These are phyloP conservation scores for Phytophthora pinifolia DNA, from an alignment of 352 stramenopile species.

Conservation along the genomic window DNA sequence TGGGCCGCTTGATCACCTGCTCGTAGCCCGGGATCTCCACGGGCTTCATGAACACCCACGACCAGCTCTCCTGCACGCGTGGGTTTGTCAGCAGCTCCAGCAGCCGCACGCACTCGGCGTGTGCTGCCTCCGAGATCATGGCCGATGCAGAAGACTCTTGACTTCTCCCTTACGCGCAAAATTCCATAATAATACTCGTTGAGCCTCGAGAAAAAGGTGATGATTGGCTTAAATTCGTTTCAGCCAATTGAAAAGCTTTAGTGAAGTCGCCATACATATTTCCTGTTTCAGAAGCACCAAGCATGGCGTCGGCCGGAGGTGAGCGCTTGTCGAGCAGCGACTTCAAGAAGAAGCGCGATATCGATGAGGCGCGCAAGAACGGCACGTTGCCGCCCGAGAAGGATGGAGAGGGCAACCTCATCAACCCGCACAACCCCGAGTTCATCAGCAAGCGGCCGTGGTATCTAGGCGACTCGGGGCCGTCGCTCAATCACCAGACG, in stretches of 20 bases:
- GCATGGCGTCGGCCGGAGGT: constrained; percentile 60
- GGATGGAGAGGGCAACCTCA: constrained; percentile 94
- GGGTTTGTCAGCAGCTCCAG: constrained; percentile 80
- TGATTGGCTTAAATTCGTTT: constrained; percentile 13
- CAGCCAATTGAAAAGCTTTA: constrained; percentile 8
- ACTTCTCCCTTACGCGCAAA: constrained; percentile 1
- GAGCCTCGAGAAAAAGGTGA: background rate
- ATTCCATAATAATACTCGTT: constrained; percentile 14
- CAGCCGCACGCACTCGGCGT: constrained; percentile 80
- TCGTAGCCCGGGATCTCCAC: constrained; percentile 74
- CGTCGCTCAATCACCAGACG: constrained; percentile 95
- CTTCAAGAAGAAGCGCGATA: constrained; percentile 89
- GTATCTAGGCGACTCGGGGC: constrained; percentile 95
- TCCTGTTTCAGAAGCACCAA: no score
- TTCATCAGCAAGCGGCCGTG: constrained; percentile 99
- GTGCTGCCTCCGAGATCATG: constrained; percentile 75
- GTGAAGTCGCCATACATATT: no score
- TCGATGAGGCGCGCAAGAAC: constrained; percentile 90
- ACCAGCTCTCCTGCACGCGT: constrained; percentile 85
- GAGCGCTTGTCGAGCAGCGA: constrained; percentile 78
- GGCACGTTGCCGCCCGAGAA: constrained; percentile 86
- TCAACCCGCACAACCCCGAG: constrained; percentile 99
- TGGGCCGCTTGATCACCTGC: constrained; percentile 77
- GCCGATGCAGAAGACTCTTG: constrained; percentile 8
- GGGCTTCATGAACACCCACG: constrained; percentile 84